These are phyloP conservation scores for Phoenix roebelenii DNA, from an alignment of 176 grass and related monocot genomes.

Conservation along the genomic window DNA sequence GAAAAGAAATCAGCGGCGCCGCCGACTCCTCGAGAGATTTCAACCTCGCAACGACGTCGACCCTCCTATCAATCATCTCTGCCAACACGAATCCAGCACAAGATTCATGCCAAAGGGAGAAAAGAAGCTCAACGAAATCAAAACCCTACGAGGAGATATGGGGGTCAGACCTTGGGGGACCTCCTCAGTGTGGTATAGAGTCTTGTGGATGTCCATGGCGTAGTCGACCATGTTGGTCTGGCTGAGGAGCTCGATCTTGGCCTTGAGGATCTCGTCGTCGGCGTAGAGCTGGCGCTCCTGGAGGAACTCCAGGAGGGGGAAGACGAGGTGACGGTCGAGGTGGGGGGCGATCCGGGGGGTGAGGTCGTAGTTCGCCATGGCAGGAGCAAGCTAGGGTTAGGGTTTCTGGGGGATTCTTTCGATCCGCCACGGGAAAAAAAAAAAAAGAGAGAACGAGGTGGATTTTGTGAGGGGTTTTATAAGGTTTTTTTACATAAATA, in stretches of 20 bases:
- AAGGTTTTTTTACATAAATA: no score
- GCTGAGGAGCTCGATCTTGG: constrained; percentile 79
- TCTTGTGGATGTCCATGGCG: constrained; percentile 95
- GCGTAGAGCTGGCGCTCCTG: constrained; percentile 68
- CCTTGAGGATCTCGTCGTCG: constrained; percentile 64
- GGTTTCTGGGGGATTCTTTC: no score
- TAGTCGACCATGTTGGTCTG: constrained; percentile 98
- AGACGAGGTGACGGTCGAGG: constrained; percentile 71
- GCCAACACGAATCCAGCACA: not conserved
- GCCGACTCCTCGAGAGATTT: constrained; percentile 54
- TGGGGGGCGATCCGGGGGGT: constrained; percentile 48
- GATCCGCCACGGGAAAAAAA: no score
- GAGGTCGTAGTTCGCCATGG: constrained; percentile 57
- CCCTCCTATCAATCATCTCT: constrained; percentile 64
- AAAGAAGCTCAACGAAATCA: not conserved
- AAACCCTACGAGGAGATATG: not conserved
- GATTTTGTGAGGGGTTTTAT: no score
- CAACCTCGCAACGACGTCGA: constrained; percentile 66
- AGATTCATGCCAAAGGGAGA: not conserved
- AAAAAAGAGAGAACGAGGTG: no score
- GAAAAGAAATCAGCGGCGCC: constrained; percentile 62
- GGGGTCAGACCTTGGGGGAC: constrained; percentile 47
- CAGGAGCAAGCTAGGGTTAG: not conserved
- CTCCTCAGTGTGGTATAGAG: constrained; percentile 67
- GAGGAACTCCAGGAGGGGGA: constrained; percentile 78